A percentile compares a stretch with the other conserved stretches of the same genome.
Evolutionary conservation across 129 eudicot species (phyloP).

Genomic region (Escallonia herrerae): DNA sequence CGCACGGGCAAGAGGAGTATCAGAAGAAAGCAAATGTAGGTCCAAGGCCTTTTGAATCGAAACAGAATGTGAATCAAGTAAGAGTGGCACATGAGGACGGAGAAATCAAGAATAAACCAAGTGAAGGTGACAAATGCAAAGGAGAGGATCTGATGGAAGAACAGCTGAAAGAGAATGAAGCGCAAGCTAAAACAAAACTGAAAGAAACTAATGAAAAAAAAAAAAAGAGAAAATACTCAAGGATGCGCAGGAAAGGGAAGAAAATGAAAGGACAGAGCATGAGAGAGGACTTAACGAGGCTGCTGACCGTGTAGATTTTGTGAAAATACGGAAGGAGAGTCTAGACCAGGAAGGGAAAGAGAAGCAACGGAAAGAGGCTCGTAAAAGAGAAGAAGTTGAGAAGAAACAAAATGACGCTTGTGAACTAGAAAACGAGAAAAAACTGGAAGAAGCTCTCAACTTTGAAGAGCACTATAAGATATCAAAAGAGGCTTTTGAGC

Average conservation of each 20-base stretch:
- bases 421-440: constrained; percentile 20
- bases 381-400: constrained; percentile 19
- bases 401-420: constrained; percentile 16
- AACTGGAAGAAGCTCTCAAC: constrained; percentile 23
- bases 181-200: constrained; percentile 13
- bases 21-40: constrained; percentile 25
- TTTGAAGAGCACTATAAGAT: constrained; percentile 19
- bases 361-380: constrained; percentile 29
- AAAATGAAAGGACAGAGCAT: constrained; percentile 26
- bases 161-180: constrained; percentile 35
- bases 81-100: constrained; percentile 21
- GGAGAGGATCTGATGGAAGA: constrained; percentile 34
- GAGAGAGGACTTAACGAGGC: constrained; percentile 28
- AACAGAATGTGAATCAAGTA: constrained; percentile 16
- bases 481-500: constrained; percentile 14
- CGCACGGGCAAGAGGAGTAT: constrained; percentile 22
- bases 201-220: constrained; percentile 13
- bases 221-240: constrained; percentile 20
- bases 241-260: constrained; percentile 23
- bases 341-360: constrained; percentile 25
- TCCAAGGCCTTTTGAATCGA: constrained; percentile 13
- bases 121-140: constrained; percentile 30
- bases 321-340: constrained; percentile 22
- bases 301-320: constrained; percentile 22
- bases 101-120: constrained; percentile 19